phyloP scores from a whole-genome alignment of 2,329 filamentous ascomycete genomes.

The Acarospora socialis region DNA sequence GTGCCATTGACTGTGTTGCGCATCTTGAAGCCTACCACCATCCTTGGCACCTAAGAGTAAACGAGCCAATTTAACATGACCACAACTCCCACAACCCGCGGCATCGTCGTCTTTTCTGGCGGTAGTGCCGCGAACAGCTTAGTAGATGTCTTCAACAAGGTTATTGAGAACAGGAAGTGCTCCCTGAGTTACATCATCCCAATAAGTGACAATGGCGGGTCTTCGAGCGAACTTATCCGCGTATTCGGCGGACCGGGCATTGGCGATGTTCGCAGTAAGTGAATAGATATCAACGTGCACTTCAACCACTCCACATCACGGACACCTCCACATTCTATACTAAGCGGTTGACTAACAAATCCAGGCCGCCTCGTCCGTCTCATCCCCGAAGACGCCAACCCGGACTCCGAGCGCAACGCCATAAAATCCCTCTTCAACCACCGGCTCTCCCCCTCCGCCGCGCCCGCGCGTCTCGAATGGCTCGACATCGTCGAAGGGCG shows the following conservation, averaged over 20 bases:
- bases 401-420: conserved; percentile 52
- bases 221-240: conserved; percentile 81
- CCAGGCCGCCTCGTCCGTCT: conserved; percentile 75
- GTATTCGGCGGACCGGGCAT: conserved; percentile 88
- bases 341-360: conserved; percentile 4
- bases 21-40: too few relatives aligned
- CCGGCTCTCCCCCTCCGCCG: conserved; percentile 51
- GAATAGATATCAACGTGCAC: background rate
- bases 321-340: conserved; percentile 1
- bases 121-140: conserved; percentile 90
- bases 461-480: conserved; percentile 62
- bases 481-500: conserved; percentile 74
- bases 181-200: conserved; percentile 76
- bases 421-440: conserved; percentile 81
- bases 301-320: background rate
- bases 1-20: too few relatives aligned
- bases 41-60: too few relatives aligned
- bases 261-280: conserved; percentile 60
- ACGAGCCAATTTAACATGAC: conserved; percentile 5
- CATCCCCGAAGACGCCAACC: conserved; percentile 50
- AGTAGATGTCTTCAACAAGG: conserved; percentile 70
- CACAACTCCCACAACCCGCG: conserved; percentile 25
- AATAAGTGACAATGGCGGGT: conserved; percentile 91
- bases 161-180: conserved; percentile 50
- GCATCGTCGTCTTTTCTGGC: conserved; percentile 77